Evolutionary conservation across 2,329 filamentous ascomycete species (phyloP).

Genomic region (Neofusicoccum kwambonambiense): DNA sequence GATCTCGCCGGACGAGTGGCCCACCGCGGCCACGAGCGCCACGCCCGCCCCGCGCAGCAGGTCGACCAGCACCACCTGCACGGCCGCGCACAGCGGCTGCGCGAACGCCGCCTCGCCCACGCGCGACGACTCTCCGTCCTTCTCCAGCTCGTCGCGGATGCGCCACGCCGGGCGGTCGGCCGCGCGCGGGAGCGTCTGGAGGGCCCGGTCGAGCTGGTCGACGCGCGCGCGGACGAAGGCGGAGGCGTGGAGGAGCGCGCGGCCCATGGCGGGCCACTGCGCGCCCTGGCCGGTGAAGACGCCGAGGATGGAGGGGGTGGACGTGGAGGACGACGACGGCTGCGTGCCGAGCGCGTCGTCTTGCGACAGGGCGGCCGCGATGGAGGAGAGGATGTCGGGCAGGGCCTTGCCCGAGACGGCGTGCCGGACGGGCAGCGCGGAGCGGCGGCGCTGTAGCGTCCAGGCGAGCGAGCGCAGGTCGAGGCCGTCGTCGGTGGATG

Average conservation of each 20-base stretch:
- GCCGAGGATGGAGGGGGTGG: constrained; percentile 24
- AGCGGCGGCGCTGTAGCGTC: constrained; percentile 21
- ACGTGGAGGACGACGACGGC: too few relatives aligned
- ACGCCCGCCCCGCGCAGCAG: constrained; percentile 28
- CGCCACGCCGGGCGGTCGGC: constrained; percentile 20
- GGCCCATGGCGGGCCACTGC: constrained; percentile 43
- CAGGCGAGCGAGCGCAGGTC: constrained; percentile 20
- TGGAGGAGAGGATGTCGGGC: neutral
- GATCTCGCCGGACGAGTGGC: constrained; percentile 33
- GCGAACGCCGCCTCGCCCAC: constrained; percentile 24
- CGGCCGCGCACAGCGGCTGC: constrained; percentile 27
- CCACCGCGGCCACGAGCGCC: constrained; percentile 25
- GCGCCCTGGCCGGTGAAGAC: constrained; percentile 47
- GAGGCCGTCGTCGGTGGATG: neutral
- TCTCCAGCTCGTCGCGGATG: constrained; percentile 22
- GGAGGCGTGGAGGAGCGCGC: constrained; percentile 31
- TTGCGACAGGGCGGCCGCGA: neutral
- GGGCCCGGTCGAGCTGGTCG: constrained; percentile 24
- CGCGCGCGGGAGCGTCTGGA: constrained; percentile 16
- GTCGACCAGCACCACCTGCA: constrained; percentile 30
- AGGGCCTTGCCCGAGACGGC: neutral
- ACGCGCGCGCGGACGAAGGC: constrained; percentile 20
- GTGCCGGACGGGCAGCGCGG: constrained; percentile 12
- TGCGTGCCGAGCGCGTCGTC: neutral
- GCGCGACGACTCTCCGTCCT: constrained; percentile 22